These are phyloP conservation scores for Metschnikowia dekortorum DNA, from an alignment of 805 yeast genomes.

Conservation along the genomic window DNA sequence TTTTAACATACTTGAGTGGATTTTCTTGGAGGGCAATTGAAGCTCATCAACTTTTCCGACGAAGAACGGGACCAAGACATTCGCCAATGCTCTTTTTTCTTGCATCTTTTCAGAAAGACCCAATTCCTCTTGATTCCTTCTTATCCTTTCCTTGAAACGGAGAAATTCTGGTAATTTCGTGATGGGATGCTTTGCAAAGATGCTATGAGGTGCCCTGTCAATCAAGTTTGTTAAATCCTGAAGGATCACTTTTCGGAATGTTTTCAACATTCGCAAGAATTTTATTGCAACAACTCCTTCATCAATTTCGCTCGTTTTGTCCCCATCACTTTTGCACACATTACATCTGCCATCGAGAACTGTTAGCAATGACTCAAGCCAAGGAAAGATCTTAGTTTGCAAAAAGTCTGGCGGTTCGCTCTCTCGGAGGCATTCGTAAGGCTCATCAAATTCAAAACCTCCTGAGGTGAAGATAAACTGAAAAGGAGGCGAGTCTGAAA, in stretches of 20 bases:
- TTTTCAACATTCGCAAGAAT: neutral
- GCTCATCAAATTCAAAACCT: conserved; percentile 4
- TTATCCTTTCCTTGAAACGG: neutral
- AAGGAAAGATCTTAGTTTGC: conserved; percentile 5
- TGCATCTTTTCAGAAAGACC: neutral
- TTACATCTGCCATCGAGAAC: neutral
- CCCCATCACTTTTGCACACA: neutral
- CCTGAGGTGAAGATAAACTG: conserved; percentile 4
- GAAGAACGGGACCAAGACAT: neutral
- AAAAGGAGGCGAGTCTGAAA: neutral
- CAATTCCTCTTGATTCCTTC: neutral
- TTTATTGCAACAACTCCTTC: neutral
- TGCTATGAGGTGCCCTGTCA: neutral
- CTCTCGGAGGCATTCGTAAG: conserved; percentile 4
- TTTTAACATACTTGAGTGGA: neutral
- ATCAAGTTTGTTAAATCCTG: neutral
- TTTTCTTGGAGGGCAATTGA: neutral
- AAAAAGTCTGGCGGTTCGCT: conserved; percentile 3
- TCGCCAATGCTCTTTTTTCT: neutral
- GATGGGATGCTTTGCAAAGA: neutral
- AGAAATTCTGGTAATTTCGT: neutral
- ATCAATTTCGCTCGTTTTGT: neutral
- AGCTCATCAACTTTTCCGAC: neutral
- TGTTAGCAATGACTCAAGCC: conserved; percentile 2
- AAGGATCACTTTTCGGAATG: neutral